Evolutionary conservation across 2,329 filamentous ascomycete genomes (phyloP).

Genomic region (Bertia moriformis): DNA sequence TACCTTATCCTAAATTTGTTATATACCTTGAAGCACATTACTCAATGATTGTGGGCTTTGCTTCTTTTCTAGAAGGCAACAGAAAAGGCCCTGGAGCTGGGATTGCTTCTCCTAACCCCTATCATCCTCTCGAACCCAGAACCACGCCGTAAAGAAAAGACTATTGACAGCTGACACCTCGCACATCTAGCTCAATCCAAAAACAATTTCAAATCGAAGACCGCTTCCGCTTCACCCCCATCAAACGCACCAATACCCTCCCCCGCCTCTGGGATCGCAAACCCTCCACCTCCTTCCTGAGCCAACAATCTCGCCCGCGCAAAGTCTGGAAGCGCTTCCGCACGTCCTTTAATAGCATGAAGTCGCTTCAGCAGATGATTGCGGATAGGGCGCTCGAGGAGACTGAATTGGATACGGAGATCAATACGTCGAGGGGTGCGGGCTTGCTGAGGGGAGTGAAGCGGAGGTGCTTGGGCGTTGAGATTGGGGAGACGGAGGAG

Average conservation of each 20-base stretch:
- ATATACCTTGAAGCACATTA: no score
- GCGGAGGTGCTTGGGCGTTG: not conserved
- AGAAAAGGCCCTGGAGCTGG: no score
- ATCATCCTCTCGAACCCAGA: no score
- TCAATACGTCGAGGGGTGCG: not conserved
- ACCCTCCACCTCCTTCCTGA: not conserved
- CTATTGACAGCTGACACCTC: no score
- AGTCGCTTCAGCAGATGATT: not conserved
- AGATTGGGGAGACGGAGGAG: not conserved
- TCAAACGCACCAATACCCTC: not conserved
- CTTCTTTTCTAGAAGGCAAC: no score
- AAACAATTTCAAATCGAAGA: not conserved
- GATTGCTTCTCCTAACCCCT: no score
- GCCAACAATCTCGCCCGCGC: not conserved
- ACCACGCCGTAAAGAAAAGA: no score
- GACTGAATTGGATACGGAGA: not conserved
- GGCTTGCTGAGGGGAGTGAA: not conserved
- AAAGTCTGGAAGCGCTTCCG: constrained; percentile 1
- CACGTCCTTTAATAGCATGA: not conserved
- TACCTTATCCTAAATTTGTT: no score
- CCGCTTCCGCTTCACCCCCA: not conserved
- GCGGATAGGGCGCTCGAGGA: not conserved
- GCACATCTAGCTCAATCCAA: no score
- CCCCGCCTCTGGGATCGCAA: constrained; percentile 1
- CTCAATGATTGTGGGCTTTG: no score